These are phyloP conservation scores for Diaporthe velutina DNA, from an alignment of 2,329 filamentous ascomycete genomes.

Conservation along the genomic window DNA sequence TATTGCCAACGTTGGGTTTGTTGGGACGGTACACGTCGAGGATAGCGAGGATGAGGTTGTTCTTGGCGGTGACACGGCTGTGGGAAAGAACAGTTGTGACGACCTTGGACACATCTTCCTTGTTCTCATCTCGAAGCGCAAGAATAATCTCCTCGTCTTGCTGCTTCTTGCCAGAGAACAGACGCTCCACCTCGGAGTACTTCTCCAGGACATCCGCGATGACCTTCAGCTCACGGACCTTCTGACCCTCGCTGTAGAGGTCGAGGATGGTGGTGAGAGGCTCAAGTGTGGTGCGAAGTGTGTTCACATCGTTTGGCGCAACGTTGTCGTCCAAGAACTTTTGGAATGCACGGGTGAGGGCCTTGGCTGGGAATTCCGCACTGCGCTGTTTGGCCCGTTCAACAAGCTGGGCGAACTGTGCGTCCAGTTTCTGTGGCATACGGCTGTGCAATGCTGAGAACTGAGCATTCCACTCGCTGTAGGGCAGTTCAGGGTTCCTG, in stretches of 20 bases:
- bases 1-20: conserved; percentile 88
- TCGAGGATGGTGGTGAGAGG: conserved; percentile 84
- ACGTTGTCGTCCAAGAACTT: conserved; percentile 93
- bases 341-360: conserved; percentile 83
- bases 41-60: conserved; percentile 90
- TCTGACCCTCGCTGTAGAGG: conserved; percentile 87
- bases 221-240: conserved; percentile 87
- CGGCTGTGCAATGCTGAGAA: conserved; percentile 96
- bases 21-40: conserved; percentile 96
- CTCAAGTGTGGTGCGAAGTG: conserved; percentile 78
- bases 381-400: conserved; percentile 84
- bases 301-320: conserved; percentile 76
- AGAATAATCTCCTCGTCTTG: conserved; percentile 96
- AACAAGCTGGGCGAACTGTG: conserved; percentile 84
- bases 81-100: conserved; percentile 93
- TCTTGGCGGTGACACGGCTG: conserved; percentile 92
- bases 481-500: conserved; percentile 89
- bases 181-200: conserved; percentile 86
- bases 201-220: conserved; percentile 83
- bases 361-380: conserved; percentile 92
- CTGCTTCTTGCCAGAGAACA: conserved; percentile 86
- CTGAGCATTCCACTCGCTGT: conserved; percentile 95
- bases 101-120: conserved; percentile 88
- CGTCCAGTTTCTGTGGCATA: conserved; percentile 94
- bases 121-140: conserved; percentile 94